Evolutionary conservation across 1,284 basidiomycete species (phyloP), one percentile per base, ranked within the genome.

Genomic region (Apiotrichum siamense): DNA sequence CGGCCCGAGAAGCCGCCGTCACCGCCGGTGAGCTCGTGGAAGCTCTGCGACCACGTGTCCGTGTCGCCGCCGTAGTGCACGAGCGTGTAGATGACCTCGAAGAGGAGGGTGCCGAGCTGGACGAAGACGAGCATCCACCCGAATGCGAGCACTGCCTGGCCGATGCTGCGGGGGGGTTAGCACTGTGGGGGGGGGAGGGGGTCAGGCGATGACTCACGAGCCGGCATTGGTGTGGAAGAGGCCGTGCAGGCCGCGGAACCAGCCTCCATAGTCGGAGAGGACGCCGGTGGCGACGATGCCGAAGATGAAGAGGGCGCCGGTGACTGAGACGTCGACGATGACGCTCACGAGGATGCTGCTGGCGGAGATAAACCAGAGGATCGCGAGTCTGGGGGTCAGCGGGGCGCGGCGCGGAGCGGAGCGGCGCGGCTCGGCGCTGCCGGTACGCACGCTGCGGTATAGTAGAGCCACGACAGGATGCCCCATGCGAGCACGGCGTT

Each of bases 71-170:
- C 66, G 51, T 54, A 57, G 57, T 61, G 54, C 20, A 36, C 50
- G 41, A 67, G 44, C 18, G 62, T 63, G 54, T 58, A 62, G 50
- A 60, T 57, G 43, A 69, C 58, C 51, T 69, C 59, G 47, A 58
- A 54, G 44, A 65, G 47, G 51, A 70, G 59, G 47, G 67, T 62
- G 43, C 58, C 66, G 31, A 69, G 50, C 44, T 67, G 53, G 58
- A 66, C 65, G 41, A 62, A 54, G 41, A 72, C 47, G 17, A 69
- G 68, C 43, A 72, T 63, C 67, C 67, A 71, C 3, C 53, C 67
- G 12, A 69, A 48, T 49, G 62, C 69, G n/a, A 69, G 27, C 3
- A 53, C 40, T 0, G 64, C 67, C 27, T 54, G 59, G 10, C 63
- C 66, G n/a, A 70, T 53, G 6, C 59, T 62, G 40, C 32, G 29